Evolutionary conservation across 1,139 yeast species (phyloP).

Genomic region (Yamadazyma mexicana): DNA sequence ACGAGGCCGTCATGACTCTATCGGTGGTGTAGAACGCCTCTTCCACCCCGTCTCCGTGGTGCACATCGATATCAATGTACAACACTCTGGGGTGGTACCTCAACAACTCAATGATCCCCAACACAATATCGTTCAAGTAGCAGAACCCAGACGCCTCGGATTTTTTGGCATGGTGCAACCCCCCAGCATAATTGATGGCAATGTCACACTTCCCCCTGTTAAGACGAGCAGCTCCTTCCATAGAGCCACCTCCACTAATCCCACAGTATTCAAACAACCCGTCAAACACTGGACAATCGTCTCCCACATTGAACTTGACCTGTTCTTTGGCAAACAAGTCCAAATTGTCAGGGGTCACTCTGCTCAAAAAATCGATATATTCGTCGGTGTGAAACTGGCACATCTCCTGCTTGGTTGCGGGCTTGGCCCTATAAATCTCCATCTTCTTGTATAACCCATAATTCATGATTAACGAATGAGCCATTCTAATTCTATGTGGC

Average conservation of each 20-base stretch:
- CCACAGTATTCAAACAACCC: slow-evolving; percentile 88
- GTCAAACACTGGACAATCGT: slow-evolving; percentile 96
- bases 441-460: slow-evolving; percentile 94
- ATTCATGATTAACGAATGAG: slow-evolving; percentile 94
- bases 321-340: slow-evolving; percentile 91
- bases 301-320: slow-evolving; percentile 93
- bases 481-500: slow-evolving; percentile 98
- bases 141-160: slow-evolving; percentile 94
- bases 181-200: slow-evolving; percentile 97
- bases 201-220: slow-evolving; percentile 86
- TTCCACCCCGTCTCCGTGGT: slow-evolving; percentile 98
- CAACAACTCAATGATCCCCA: slow-evolving; percentile 78
- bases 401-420: slow-evolving; percentile 98
- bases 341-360: slow-evolving; percentile 93
- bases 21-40: slow-evolving; percentile 96
- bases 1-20: slow-evolving; percentile 91
- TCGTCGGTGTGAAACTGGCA: slow-evolving; percentile 98
- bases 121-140: slow-evolving; percentile 90
- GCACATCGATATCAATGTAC: slow-evolving; percentile 92
- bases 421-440: slow-evolving; percentile 96
- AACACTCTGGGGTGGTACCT: slow-evolving; percentile 88
- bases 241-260: slow-evolving; percentile 86
- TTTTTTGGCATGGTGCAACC: slow-evolving; percentile 95
- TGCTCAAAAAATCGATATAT: slow-evolving; percentile 86
- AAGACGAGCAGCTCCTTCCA: slow-evolving; percentile 88